A percentile compares a stretch with the other conserved stretches of the same genome.
phyloP scores from a whole-genome alignment of 2,329 filamentous ascomycete species.

The Colletotrichum endophyticum region DNA sequence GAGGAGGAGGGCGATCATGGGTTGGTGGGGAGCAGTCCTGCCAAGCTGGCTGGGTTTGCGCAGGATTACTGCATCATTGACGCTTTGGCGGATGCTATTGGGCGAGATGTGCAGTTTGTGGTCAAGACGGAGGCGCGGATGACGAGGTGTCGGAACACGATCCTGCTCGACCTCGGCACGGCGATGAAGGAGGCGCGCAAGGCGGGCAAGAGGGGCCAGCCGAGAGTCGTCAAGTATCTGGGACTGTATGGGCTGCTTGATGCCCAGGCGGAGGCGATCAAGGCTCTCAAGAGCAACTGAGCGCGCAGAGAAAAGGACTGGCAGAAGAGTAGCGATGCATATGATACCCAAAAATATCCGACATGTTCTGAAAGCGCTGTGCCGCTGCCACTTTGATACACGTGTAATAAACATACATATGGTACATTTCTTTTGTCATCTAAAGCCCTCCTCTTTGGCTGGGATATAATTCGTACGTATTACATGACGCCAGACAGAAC shows the following conservation, averaged over 20 bases:
- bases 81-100: conserved; percentile 47
- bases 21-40: conserved; percentile 50
- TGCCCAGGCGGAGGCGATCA: conserved; percentile 58
- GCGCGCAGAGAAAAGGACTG: background rate
- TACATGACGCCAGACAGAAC: conserved; percentile 62
- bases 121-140: conserved; percentile 58
- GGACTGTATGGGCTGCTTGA: conserved; percentile 57
- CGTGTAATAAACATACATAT: conserved; percentile 35
- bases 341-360: conserved; percentile 33
- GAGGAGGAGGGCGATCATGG: conserved; percentile 29
- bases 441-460: background rate
- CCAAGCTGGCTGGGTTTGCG: conserved; percentile 50
- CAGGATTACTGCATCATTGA: conserved; percentile 49
- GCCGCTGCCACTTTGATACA: conserved; percentile 18
- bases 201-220: conserved; percentile 46
- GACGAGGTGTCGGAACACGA: conserved; percentile 57
- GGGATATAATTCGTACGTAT: conserved; percentile 19
- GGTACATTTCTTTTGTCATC: conserved; percentile 34
- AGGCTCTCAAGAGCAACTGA: conserved; percentile 46
- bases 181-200: conserved; percentile 51
- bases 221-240: conserved; percentile 55
- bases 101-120: conserved; percentile 53
- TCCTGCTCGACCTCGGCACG: conserved; percentile 59
- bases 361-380: conserved; percentile 20
- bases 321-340: conserved; percentile 23